These are phyloP conservation scores for Aegilops umbellulata DNA, from an alignment of 176 grass and related monocot species.

Conservation along the genomic window DNA sequence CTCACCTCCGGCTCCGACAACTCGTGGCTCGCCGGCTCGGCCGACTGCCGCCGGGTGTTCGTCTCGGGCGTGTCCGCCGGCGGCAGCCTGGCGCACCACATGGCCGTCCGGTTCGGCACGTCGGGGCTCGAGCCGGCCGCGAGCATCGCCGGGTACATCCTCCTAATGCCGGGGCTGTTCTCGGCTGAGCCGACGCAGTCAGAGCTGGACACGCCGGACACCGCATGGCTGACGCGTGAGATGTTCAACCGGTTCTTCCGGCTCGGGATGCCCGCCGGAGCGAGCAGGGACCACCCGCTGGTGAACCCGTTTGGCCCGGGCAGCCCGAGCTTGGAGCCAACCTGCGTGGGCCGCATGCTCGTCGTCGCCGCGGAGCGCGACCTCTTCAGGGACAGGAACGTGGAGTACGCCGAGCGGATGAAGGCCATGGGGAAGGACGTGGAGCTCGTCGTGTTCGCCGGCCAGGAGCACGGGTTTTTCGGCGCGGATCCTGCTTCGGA, in stretches of 20 bases:
- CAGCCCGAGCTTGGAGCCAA: slow-evolving; percentile 10
- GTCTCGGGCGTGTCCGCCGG: background rate
- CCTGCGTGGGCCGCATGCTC: slow-evolving; percentile 29
- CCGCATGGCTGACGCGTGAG: slow-evolving; percentile 26
- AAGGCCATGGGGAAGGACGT: slow-evolving; percentile 42
- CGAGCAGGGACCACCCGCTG: slow-evolving; percentile 20
- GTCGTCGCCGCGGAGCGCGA: slow-evolving; percentile 38
- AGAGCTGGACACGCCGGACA: slow-evolving; percentile 35
- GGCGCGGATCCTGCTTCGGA: slow-evolving; percentile 29
- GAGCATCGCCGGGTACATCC: slow-evolving; percentile 38
- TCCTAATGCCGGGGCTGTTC: slow-evolving; percentile 38
- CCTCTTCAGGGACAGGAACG: slow-evolving; percentile 32
- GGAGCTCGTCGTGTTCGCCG: slow-evolving; percentile 15
- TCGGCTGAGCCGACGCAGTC: slow-evolving; percentile 26
- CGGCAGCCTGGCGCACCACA: slow-evolving; percentile 35
- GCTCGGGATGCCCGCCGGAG: slow-evolving; percentile 32
- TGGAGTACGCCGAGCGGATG: slow-evolving; percentile 43
- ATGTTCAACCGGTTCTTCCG: slow-evolving; percentile 8
- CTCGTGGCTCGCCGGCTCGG: background rate
- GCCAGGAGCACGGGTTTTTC: slow-evolving; percentile 45
- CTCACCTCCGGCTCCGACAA: no score
- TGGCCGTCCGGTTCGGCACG: slow-evolving; percentile 35
- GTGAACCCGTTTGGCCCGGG: slow-evolving; percentile 32
- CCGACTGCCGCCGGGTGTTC: background rate
- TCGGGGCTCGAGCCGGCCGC: slow-evolving; percentile 6